Percentiles rank a stretch among this genome's conserved stretches.
Evolutionary conservation across 495 filamentous ascomycete species (phyloP).

Genomic region (Patellaria atrata): DNA sequence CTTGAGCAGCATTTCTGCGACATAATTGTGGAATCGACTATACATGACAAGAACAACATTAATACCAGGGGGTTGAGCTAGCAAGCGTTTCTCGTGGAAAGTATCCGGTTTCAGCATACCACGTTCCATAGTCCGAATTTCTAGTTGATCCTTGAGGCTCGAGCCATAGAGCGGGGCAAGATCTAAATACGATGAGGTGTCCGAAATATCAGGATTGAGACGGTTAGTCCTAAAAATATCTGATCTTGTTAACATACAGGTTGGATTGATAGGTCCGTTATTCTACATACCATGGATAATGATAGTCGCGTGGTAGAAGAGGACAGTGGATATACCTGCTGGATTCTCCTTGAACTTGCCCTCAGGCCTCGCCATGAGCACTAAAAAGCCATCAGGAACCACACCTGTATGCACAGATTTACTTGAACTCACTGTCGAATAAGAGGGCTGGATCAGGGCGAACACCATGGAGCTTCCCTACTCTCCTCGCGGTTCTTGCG

Average conservation of each 20-base stretch:
- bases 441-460: conserved; percentile 3
- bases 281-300: conserved; percentile 14
- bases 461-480: not conserved
- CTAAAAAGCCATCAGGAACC: too few relatives aligned
- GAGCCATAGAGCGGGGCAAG: conserved; percentile 7
- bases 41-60: conserved; percentile 3
- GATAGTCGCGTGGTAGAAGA: conserved; percentile 4
- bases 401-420: too few relatives aligned
- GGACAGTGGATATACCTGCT: conserved; percentile 3
- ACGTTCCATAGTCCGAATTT: conserved; percentile 1
- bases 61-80: conserved; percentile 6
- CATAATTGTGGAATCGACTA: conserved; percentile 8
- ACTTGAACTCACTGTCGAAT: conserved; percentile 1
- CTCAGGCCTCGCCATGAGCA: too few relatives aligned
- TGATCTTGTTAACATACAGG: too few relatives aligned
- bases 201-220: conserved; percentile 1
- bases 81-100: conserved; percentile 4
- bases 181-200: conserved; percentile 9
- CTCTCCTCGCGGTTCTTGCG: not conserved
- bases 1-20: not conserved
- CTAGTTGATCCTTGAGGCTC: conserved; percentile 1
- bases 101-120: conserved; percentile 8
- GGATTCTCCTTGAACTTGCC: conserved; percentile 3
- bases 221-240: conserved; percentile 8
- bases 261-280: too few relatives aligned